Percentiles rank a stretch among this genome's conserved stretches.
Conservation (phyloP, 2,329 filamentous ascomycete genomes). For the Monosporascus sp. region DNA sequence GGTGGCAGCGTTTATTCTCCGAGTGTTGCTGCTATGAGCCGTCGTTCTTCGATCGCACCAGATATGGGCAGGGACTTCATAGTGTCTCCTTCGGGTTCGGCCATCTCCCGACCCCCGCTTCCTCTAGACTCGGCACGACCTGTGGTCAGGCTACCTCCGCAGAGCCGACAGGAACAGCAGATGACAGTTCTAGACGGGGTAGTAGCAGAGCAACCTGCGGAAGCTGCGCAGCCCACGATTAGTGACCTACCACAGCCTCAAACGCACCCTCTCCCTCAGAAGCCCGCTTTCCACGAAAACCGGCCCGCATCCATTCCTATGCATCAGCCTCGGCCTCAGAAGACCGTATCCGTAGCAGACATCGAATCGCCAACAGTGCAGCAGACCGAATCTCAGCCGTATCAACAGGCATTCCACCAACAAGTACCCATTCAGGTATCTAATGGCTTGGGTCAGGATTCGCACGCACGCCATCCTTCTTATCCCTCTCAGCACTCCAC, state of each 20-base stretch:
- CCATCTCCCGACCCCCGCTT: conserved; percentile 63
- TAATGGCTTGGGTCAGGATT: conserved; percentile 51
- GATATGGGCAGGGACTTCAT: conserved; percentile 67
- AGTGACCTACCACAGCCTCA: conserved; percentile 54
- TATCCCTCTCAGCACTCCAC: conserved; percentile 67
- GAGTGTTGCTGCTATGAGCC: conserved; percentile 81
- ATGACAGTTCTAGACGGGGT: conserved; percentile 19
- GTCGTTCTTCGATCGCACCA: conserved; percentile 73
- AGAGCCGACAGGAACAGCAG: conserved; percentile 30
- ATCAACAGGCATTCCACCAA: conserved; percentile 88
- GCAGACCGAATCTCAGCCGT: conserved; percentile 41
- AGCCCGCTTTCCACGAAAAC: conserved; percentile 54
- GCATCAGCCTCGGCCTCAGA: conserved; percentile 93
- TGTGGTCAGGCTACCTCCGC: conserved; percentile 77
- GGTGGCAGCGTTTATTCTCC: conserved; percentile 76
- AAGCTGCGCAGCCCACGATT: conserved; percentile 34
- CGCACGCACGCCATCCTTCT: conserved; percentile 63
- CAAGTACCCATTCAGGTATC: conserved; percentile 77
- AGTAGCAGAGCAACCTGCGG: conserved; percentile 14
- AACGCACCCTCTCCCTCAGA: conserved; percentile 53
- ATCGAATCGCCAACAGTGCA: conserved; percentile 75
- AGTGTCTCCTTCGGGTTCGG: conserved; percentile 75
- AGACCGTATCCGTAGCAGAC: conserved; percentile 85
- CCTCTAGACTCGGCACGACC: conserved; percentile 61
- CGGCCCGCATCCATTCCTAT: conserved; percentile 59